Evolutionary conservation across 2,329 filamentous ascomycete species (phyloP).

Genomic region (Trichoderma semiorbis): DNA sequence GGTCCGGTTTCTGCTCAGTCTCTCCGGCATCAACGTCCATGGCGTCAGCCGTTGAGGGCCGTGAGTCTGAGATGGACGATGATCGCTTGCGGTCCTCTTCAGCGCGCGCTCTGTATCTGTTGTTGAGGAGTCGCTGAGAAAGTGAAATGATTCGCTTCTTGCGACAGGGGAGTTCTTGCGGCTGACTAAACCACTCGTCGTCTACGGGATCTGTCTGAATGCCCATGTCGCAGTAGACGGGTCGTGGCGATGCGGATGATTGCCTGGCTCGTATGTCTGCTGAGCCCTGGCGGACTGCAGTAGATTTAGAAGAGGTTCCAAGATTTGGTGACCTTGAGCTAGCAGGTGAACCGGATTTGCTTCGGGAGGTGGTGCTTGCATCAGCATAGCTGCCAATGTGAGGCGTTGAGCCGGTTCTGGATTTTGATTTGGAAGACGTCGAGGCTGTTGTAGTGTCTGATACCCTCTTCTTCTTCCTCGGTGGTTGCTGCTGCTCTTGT

Average conservation of each 20-base stretch:
- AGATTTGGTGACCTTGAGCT: slow-evolving; percentile 40
- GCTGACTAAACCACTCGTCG: slow-evolving; percentile 50
- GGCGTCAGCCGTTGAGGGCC: slow-evolving; percentile 30
- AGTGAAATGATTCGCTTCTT: slow-evolving; percentile 52
- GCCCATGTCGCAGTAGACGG: slow-evolving; percentile 48
- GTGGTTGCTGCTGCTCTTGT: slow-evolving; percentile 51
- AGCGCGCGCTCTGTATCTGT: slow-evolving; percentile 41
- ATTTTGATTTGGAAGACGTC: slow-evolving; percentile 39
- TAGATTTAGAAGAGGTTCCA: slow-evolving; percentile 26
- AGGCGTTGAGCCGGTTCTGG: slow-evolving; percentile 36
- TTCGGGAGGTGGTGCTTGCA: slow-evolving; percentile 51
- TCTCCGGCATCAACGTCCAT: slow-evolving; percentile 42
- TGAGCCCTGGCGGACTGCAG: slow-evolving; percentile 31
- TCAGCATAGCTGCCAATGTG: slow-evolving; percentile 47
- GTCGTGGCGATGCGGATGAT: slow-evolving; percentile 37
- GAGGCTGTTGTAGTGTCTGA: slow-evolving; percentile 49
- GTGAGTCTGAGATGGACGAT: slow-evolving; percentile 21
- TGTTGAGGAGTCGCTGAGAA: slow-evolving; percentile 51
- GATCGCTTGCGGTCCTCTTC: slow-evolving; percentile 37
- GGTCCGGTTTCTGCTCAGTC: slow-evolving; percentile 28
- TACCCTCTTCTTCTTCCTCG: slow-evolving; percentile 59
- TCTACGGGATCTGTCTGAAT: slow-evolving; percentile 55
- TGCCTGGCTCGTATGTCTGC: slow-evolving; percentile 33
- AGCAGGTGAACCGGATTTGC: slow-evolving; percentile 51
- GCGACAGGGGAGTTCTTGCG: slow-evolving; percentile 34